Conservation (phyloP, 495 filamentous ascomycete species). For the Schizothecium vesticola region DNA sequence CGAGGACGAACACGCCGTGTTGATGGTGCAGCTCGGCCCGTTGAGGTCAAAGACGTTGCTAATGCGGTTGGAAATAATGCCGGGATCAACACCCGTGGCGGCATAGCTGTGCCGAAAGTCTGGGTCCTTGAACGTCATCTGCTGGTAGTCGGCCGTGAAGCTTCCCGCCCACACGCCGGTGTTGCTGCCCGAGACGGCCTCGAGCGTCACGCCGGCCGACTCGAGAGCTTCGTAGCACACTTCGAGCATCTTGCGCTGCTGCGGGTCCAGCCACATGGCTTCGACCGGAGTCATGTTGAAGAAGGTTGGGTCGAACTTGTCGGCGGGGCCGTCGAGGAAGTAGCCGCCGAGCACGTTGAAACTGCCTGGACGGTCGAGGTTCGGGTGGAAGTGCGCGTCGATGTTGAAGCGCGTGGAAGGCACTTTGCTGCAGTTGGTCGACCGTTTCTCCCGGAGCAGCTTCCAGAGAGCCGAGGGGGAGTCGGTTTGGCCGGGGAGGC, state of each 20-base stretch:
- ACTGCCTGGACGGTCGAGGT: slow-evolving; percentile 33
- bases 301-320: slow-evolving; percentile 47
- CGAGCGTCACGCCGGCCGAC: slow-evolving; percentile 51
- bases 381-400: slow-evolving; percentile 58
- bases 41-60: slow-evolving; percentile 45
- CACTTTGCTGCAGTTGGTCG: slow-evolving; percentile 21
- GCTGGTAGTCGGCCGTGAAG: slow-evolving; percentile 63
- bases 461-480: slow-evolving; percentile 43
- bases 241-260: slow-evolving; percentile 47
- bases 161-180: slow-evolving; percentile 58
- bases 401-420: slow-evolving; percentile 56
- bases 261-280: slow-evolving; percentile 46
- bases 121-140: slow-evolving; percentile 21
- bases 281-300: slow-evolving; percentile 47
- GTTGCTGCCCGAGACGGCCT: slow-evolving; percentile 1
- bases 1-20: slow-evolving; percentile 52
- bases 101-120: slow-evolving; percentile 17
- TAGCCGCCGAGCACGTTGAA: slow-evolving; percentile 51
- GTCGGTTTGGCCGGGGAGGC: slow-evolving; percentile 45
- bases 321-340: slow-evolving; percentile 39
- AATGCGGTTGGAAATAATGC: slow-evolving; percentile 43
- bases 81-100: slow-evolving; percentile 24
- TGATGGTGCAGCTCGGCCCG: slow-evolving; percentile 38
- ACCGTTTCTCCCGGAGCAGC: slow-evolving; percentile 4
- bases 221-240: slow-evolving; percentile 45